A percentile compares a stretch with the other conserved stretches of the same genome.
These are phyloP conservation scores for Tardiomyces depauwii DNA, from an alignment of 1,139 yeast species.

Conservation along the genomic window DNA sequence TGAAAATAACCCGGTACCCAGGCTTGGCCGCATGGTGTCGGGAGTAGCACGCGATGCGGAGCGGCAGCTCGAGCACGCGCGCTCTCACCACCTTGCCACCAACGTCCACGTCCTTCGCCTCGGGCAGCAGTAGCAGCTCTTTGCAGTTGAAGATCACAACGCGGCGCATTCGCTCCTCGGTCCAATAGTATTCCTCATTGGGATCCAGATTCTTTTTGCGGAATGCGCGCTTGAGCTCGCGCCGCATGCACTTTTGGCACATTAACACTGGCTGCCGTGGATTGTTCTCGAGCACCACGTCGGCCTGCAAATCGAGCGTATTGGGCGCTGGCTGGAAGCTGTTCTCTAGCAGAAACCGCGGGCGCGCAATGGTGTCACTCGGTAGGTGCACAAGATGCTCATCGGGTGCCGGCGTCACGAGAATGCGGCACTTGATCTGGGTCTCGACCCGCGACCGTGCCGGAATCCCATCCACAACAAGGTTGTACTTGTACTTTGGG, in stretches of 20 bases:
- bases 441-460: conserved; percentile 85
- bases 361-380: conserved; percentile 75
- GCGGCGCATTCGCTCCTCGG: conserved; percentile 59
- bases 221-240: conserved; percentile 90
- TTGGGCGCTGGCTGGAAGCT: conserved; percentile 22
- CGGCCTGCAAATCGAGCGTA: conserved; percentile 24
- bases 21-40: conserved; percentile 81
- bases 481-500: conserved; percentile 27
- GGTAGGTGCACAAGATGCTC: conserved; percentile 69
- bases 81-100: conserved; percentile 16
- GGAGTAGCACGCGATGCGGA: conserved; percentile 90
- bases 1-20: conserved; percentile 68
- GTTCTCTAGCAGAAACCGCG: conserved; percentile 52
- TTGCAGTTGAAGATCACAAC: conserved; percentile 86
- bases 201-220: conserved; percentile 56
- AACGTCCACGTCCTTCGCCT: conserved; percentile 13
- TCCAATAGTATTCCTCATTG: conserved; percentile 66
- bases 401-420: conserved; percentile 62
- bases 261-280: conserved; percentile 48
- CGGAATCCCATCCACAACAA: conserved; percentile 57
- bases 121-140: conserved; percentile 67
- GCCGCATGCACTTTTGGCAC: conserved; percentile 76
- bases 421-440: conserved; percentile 67
- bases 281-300: conserved; percentile 28
- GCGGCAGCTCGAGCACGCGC: conserved; percentile 56